A percentile compares a stretch with the other conserved stretches of the same genome.
These are phyloP conservation scores for Lachnellula arida DNA, from an alignment of 2,329 filamentous ascomycete genomes.

Conservation along the genomic window DNA sequence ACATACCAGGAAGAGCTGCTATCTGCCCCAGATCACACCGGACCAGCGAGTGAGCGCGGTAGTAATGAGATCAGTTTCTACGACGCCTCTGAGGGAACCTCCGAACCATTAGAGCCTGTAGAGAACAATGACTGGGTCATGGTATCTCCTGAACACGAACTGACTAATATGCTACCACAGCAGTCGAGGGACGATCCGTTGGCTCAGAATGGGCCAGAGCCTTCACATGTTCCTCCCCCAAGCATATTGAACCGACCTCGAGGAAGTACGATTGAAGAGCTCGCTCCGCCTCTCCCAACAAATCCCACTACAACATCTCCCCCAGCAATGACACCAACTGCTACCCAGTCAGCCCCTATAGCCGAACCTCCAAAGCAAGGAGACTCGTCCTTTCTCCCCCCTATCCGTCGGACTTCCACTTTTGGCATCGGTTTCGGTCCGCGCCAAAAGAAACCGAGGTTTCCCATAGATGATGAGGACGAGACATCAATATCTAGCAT, in stretches of 20 bases:
- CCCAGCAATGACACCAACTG: not conserved
- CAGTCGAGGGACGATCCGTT: not conserved
- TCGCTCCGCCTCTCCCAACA: not conserved
- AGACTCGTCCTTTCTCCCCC: slow-evolving; percentile 46
- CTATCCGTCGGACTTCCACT: slow-evolving; percentile 53
- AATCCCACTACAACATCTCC: not conserved
- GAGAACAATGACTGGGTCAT: slow-evolving; percentile 25
- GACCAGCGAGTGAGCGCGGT: slow-evolving; percentile 17
- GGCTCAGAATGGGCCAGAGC: not conserved
- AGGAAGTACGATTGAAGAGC: slow-evolving; percentile 14
- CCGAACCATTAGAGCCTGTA: not conserved
- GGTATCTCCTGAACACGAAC: slow-evolving; percentile 12
- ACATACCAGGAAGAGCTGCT: not conserved
- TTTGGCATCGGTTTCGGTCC: slow-evolving; percentile 42
- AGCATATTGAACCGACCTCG: slow-evolving; percentile 21
- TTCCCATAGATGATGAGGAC: slow-evolving; percentile 24
- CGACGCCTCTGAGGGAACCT: slow-evolving; percentile 17
- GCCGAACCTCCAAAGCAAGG: slow-evolving; percentile 1
- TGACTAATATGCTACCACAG: not conserved
- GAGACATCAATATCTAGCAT: slow-evolving; percentile 13
- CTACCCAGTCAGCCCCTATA: not conserved
- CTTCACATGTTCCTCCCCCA: not conserved
- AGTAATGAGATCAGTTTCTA: slow-evolving; percentile 24
- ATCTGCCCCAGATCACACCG: not conserved
- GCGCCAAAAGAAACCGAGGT: slow-evolving; percentile 26